Percentiles rank a stretch among this genome's conserved stretches.
Evolutionary conservation across 257 asterid species (phyloP).

Genomic region (Haberlea rhodopensis): DNA sequence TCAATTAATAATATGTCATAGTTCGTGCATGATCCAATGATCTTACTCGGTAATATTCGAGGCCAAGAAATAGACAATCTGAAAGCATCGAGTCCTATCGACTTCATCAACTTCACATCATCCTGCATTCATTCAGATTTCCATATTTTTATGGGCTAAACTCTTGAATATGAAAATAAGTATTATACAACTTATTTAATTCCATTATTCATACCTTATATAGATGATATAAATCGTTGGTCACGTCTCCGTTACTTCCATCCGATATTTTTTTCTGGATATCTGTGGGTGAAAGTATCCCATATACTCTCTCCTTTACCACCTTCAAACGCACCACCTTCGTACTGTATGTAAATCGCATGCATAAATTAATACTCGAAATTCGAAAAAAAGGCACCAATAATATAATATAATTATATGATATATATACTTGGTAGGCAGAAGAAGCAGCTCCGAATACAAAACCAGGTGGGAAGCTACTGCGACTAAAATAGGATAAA

Average conservation of each 20-base stretch:
- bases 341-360: too few relatives aligned
- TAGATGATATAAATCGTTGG: background rate
- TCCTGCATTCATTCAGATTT: slow-evolving; percentile 5
- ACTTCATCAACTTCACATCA: slow-evolving; percentile 16
- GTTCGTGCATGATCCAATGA: background rate
- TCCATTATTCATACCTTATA: background rate
- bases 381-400: too few relatives aligned
- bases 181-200: too few relatives aligned
- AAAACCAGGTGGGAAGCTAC: background rate
- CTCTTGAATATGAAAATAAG: too few relatives aligned
- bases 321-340: background rate
- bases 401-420: too few relatives aligned
- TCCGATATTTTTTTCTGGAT: background rate
- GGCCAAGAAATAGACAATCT: slow-evolving; percentile 24
- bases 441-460: background rate
- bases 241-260: background rate
- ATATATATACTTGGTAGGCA: background rate
- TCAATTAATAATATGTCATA: too few relatives aligned
- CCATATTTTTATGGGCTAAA: too few relatives aligned
- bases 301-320: background rate
- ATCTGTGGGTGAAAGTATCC: background rate
- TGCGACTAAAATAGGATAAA: background rate
- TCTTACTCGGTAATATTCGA: slow-evolving; percentile 23
- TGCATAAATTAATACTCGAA: background rate
- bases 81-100: slow-evolving; percentile 19